phyloP scores from a whole-genome alignment of 192 early-diverging fungal genomes.

The Podila verticillata region DNA sequence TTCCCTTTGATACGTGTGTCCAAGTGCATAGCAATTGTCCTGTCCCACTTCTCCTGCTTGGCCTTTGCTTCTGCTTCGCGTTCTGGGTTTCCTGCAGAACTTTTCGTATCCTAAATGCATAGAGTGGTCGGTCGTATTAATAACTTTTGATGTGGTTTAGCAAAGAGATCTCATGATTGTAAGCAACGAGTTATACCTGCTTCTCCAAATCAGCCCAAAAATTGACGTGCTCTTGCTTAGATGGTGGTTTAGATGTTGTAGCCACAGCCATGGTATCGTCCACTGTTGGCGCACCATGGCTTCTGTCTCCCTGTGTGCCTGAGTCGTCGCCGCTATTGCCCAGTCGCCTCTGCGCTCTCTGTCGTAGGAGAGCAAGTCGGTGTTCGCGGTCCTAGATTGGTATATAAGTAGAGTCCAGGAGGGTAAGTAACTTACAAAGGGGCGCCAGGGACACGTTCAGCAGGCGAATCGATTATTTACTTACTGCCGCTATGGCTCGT shows the following conservation, averaged over 20 bases:
- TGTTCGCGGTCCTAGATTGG: conserved; percentile 66
- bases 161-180: neutral
- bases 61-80: conserved; percentile 63
- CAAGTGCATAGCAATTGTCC: conserved; percentile 74
- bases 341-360: conserved; percentile 50
- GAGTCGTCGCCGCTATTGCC: conserved; percentile 1
- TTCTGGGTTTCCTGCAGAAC: conserved; percentile 61
- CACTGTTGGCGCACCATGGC: neutral
- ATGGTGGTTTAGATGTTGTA: neutral
- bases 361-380: conserved; percentile 61
- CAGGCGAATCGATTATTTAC: neutral
- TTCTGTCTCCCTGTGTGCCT: neutral
- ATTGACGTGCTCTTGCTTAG: conserved; percentile 57
- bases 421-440: too few relatives aligned
- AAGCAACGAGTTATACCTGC: conserved; percentile 28
- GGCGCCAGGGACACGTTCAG: too few relatives aligned
- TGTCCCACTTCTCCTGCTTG: conserved; percentile 64
- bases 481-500: conserved; percentile 64
- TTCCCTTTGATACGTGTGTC: conserved; percentile 54
- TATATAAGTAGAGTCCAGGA: neutral
- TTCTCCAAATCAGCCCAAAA: conserved; percentile 68
- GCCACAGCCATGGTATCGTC: conserved; percentile 9
- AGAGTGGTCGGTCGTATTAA: neutral
- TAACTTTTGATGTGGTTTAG: neutral
- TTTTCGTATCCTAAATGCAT: conserved; percentile 5